Evolutionary conservation across 805 yeast species (phyloP), one percentile per base, ranked within the genome.

Genomic region (Suhomyces pyralidae): DNA sequence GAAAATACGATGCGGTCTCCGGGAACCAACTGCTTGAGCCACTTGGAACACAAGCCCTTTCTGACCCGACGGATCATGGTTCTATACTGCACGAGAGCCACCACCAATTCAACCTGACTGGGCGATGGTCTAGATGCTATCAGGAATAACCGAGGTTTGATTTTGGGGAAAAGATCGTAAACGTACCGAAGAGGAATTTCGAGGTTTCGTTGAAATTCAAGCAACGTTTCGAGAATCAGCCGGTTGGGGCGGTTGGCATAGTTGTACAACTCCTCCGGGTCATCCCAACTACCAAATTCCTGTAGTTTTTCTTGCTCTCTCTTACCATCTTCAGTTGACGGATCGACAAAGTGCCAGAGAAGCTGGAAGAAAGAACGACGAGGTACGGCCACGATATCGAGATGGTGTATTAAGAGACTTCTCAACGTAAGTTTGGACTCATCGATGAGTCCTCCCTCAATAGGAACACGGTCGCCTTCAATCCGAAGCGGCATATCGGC

Each of bases 201-300:
- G 42, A 94, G 74, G 58, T 74, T 72, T 5, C 90, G 80, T 55
- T 81, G 83, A 64, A 94, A 94, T 65, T 94, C 99, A 49, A 83
- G 78, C 6, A 94, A 66, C 0, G 88, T 87, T 66, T 94, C 99
- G 20, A 91, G 64, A 3, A 92, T 80, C 48, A 96, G 90, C 58
- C 99, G 69, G 57, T 97, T 78, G 5, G 98, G 97, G 54, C 98
- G 74, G 64, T 90, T 88, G n/a, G 96, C 96, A 67, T 94, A 94
- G 66, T 93, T 85, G 65, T 84, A 93, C 45, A 92, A 69, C 51
- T 89, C 97, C 64, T 93, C 91, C 49, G 86, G 80, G 48, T 88
- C 90, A 44, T 86, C 86, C 48, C 84, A 76, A 8, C 80, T 72
- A 8, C 87, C 81, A 60, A 94, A 88, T 60, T 94, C 97, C 48